Conservation (phyloP, 1,139 yeast species). For the Kodamaea anthophila region DNA sequence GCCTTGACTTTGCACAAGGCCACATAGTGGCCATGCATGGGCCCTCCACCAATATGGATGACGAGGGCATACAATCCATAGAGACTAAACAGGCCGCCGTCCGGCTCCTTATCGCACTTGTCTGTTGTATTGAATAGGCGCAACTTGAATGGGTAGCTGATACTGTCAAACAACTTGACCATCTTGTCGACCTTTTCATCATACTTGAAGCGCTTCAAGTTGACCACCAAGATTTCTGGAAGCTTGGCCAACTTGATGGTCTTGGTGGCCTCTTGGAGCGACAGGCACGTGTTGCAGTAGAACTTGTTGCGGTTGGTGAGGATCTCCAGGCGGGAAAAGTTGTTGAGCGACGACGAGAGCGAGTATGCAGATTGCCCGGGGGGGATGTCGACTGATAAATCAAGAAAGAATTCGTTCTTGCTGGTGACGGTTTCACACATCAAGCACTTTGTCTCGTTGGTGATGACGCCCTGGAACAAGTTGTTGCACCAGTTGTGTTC, state of each 20-base stretch:
- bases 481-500: constrained; percentile 55
- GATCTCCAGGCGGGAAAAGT: constrained; percentile 82
- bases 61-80: constrained; percentile 84
- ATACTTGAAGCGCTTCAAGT: constrained; percentile 86
- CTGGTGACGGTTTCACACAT: constrained; percentile 85
- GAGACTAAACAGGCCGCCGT: constrained; percentile 25
- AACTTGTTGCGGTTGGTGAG: constrained; percentile 85
- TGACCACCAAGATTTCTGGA: constrained; percentile 76
- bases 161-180: constrained; percentile 81
- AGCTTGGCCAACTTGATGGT: constrained; percentile 75
- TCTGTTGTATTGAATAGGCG: constrained; percentile 72
- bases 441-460: constrained; percentile 84
- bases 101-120: constrained; percentile 19
- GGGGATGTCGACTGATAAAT: constrained; percentile 79
- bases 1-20: constrained; percentile 74
- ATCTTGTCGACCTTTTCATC: constrained; percentile 76
- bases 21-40: constrained; percentile 95
- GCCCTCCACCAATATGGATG: constrained; percentile 95
- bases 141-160: constrained; percentile 70
- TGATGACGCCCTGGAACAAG: constrained; percentile 77
- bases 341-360: constrained; percentile 67
- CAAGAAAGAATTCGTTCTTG: constrained; percentile 81
- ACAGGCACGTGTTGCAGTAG: constrained; percentile 85
- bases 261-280: constrained; percentile 91
- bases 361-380: constrained; percentile 57